phyloP scores from a whole-genome alignment of 176 grass and related monocot species.

The Avena sativa region DNA sequence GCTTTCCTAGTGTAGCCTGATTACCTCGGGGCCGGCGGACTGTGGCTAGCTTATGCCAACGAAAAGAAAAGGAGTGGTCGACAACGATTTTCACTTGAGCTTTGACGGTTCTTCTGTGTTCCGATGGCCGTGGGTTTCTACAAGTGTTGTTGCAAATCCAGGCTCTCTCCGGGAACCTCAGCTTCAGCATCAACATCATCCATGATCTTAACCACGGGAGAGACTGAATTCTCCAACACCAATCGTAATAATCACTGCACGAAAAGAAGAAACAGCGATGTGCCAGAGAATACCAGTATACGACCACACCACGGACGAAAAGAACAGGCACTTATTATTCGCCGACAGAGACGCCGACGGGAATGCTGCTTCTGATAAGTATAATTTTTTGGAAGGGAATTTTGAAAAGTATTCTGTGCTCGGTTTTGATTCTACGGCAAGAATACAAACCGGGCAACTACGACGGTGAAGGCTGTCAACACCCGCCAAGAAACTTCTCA shows the following conservation, averaged over 20 bases:
- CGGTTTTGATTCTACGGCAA: slow-evolving; percentile 16
- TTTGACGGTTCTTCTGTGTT: neutral
- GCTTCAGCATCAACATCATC: slow-evolving; percentile 16
- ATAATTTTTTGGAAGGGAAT: neutral
- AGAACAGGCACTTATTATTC: slow-evolving; percentile 1
- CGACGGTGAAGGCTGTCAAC: neutral
- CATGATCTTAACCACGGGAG: slow-evolving; percentile 12
- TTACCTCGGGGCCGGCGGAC: too few species aligned
- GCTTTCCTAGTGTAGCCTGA: too few species aligned
- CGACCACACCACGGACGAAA: neutral
- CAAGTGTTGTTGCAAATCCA: neutral
- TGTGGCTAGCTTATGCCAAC: too few species aligned
- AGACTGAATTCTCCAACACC: slow-evolving; percentile 35
- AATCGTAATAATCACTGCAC: neutral
- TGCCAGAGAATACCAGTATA: slow-evolving; percentile 1
- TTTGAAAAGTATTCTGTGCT: slow-evolving; percentile 27
- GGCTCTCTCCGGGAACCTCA: neutral
- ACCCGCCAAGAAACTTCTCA: slow-evolving; percentile 33
- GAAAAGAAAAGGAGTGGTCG: too few species aligned
- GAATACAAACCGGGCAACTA: slow-evolving; percentile 36
- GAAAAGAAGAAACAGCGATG: slow-evolving; percentile 36
- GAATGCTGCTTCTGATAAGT: neutral
- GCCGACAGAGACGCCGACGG: slow-evolving; percentile 20
- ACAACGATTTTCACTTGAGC: too few species aligned
- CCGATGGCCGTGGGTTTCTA: neutral